These are phyloP conservation scores for Linnemannia exigua DNA, from an alignment of 192 early-diverging fungal genomes.

Conservation along the genomic window DNA sequence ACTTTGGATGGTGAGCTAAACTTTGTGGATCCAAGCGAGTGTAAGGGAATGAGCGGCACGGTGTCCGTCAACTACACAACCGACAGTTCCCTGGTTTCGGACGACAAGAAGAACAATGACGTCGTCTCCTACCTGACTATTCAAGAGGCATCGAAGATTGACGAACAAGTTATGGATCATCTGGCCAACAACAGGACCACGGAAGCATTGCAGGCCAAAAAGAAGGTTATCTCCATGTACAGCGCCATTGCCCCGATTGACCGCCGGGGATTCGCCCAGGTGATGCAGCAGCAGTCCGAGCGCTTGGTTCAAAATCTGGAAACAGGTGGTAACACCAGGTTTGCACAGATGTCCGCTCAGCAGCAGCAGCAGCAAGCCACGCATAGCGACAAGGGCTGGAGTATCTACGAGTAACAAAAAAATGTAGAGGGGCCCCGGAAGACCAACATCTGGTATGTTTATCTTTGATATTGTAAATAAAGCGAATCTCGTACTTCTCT, in stretches of 20 bases:
- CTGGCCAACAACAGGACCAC: slow-evolving; percentile 43
- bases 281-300: slow-evolving; percentile 33
- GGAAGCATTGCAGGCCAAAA: slow-evolving; percentile 35
- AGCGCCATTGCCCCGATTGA: slow-evolving; percentile 13
- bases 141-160: slow-evolving; percentile 38
- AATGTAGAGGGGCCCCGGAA: background rate
- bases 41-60: slow-evolving; percentile 27
- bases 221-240: slow-evolving; percentile 34
- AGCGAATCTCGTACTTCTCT: background rate
- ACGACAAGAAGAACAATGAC: slow-evolving; percentile 37
- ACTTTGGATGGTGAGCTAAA: slow-evolving; percentile 29
- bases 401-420: slow-evolving; percentile 26
- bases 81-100: slow-evolving; percentile 22
- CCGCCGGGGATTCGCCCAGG: slow-evolving; percentile 28
- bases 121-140: slow-evolving; percentile 36
- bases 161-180: slow-evolving; percentile 33
- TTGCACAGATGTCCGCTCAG: slow-evolving; percentile 12
- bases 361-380: slow-evolving; percentile 25
- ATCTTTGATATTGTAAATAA: slow-evolving; percentile 14
- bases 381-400: slow-evolving; percentile 13
- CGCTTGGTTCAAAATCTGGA: slow-evolving; percentile 34
- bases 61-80: slow-evolving; percentile 38
- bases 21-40: slow-evolving; percentile 31
- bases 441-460: slow-evolving; percentile 2
- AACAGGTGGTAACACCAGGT: slow-evolving; percentile 28